Conservation (phyloP, 352 stramenopile species). For the Phytopythium litorale region DNA sequence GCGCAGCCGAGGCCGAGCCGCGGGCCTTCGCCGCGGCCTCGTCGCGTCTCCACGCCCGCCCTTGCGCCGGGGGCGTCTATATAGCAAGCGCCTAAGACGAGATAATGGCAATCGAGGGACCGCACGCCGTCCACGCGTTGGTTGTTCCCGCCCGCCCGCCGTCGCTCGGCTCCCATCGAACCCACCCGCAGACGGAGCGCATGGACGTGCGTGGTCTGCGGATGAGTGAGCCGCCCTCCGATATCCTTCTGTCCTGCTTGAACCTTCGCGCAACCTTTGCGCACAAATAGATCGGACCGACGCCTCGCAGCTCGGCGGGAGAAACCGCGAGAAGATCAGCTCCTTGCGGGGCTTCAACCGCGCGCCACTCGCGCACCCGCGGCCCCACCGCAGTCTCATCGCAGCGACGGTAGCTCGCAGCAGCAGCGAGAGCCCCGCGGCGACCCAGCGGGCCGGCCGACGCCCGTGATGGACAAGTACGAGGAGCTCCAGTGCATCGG, state of each 20-base stretch:
- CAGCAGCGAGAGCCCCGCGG: no score
- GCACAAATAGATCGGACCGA: background rate
- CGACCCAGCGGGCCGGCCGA: background rate
- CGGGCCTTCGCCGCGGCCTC: background rate
- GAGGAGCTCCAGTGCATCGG: conserved; percentile 75
- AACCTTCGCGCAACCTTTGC: conserved; percentile 7
- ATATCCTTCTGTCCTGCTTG: background rate
- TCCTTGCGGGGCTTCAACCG: background rate
- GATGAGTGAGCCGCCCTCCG: background rate
- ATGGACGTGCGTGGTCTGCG: no score
- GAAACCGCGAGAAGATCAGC: conserved; percentile 5
- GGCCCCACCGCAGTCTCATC: background rate
- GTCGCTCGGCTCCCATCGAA: no score
- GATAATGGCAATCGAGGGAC: conserved; percentile 2
- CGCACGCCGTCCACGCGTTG: background rate
- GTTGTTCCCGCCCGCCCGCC: no score
- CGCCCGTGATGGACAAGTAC: conserved; percentile 62
- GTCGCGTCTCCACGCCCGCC: background rate
- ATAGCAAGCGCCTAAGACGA: conserved; percentile 1
- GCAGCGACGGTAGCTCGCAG: background rate
- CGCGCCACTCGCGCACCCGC: no score
- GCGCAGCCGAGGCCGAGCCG: background rate
- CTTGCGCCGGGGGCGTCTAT: background rate
- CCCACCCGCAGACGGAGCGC: background rate
- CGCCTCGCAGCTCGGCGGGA: background rate